phyloP scores from a whole-genome alignment of 345 rosid genomes.

The Bretschneidera sinensis region DNA sequence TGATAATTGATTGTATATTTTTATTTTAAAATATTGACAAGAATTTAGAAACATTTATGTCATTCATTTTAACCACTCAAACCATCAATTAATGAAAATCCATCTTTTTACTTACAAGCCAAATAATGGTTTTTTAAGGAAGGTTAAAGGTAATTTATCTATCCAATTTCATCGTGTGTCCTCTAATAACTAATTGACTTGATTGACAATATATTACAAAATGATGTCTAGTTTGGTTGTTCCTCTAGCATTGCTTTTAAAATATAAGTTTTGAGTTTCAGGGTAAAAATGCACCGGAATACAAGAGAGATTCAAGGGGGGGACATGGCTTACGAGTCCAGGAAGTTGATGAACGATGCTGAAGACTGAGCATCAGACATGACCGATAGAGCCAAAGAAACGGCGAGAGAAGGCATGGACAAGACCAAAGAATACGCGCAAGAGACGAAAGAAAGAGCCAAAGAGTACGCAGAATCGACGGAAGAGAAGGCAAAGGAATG shows the following conservation, averaged over 20 bases:
- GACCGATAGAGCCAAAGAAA: neutral
- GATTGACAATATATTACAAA: too few species aligned
- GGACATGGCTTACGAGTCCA: constrained; percentile 13
- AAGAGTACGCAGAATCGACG: constrained; percentile 13
- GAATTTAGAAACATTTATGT: too few species aligned
- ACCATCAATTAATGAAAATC: too few species aligned
- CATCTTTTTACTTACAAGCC: too few species aligned
- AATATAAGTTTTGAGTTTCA: constrained; percentile 1
- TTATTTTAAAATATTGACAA: too few species aligned
- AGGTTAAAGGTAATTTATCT: too few species aligned
- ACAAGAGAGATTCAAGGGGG: constrained; percentile 11
- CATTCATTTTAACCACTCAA: too few species aligned
- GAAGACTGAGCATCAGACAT: neutral
- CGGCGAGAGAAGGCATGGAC: neutral
- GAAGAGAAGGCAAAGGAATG: constrained; percentile 20
- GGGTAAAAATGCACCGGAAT: constrained; percentile 8
- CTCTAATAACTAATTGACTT: too few species aligned
- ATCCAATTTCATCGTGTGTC: too few species aligned
- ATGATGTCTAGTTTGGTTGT: too few species aligned
- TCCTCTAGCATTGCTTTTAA: too few species aligned
- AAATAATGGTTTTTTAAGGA: too few species aligned
- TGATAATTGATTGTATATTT: neutral
- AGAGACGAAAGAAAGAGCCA: constrained; percentile 13
- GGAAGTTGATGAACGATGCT: neutral
- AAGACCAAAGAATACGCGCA: neutral